These are phyloP conservation scores for Dothidotthia symphoricarpi DNA, from an alignment of 2,329 filamentous ascomycete species.

Conservation along the genomic window DNA sequence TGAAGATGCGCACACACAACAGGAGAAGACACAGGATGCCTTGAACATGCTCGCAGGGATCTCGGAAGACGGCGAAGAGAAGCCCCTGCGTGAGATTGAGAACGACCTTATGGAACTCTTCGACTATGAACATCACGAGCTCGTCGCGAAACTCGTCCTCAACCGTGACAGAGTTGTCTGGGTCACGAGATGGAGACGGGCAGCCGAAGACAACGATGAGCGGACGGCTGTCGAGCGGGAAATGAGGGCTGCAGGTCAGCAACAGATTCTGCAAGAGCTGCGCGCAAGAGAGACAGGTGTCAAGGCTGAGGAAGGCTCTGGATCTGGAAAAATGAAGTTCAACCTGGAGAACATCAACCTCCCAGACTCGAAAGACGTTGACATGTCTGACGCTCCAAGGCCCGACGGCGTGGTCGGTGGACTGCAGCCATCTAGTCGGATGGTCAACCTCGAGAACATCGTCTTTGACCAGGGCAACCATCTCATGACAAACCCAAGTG, in stretches of 20 bases:
- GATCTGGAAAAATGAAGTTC: constrained; percentile 75
- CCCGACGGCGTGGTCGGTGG: constrained; percentile 66
- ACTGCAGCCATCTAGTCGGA: constrained; percentile 79
- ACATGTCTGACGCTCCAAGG: constrained; percentile 42
- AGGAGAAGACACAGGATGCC: constrained; percentile 85
- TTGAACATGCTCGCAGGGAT: constrained; percentile 78
- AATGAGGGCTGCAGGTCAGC: constrained; percentile 85
- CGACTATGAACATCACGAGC: constrained; percentile 92
- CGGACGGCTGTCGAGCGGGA: constrained; percentile 79
- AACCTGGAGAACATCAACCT: constrained; percentile 85
- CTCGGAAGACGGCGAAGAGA: constrained; percentile 74
- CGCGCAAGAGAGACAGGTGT: constrained; percentile 65
- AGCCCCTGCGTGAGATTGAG: constrained; percentile 86
- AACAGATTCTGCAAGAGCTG: constrained; percentile 84
- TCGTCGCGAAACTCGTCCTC: constrained; percentile 85
- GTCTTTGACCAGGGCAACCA: constrained; percentile 98
- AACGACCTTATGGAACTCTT: constrained; percentile 99
- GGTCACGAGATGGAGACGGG: constrained; percentile 83
- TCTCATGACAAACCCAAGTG: constrained; percentile 98
- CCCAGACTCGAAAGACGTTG: constrained; percentile 56
- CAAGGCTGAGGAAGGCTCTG: constrained; percentile 56
- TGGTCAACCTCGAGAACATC: constrained; percentile 93
- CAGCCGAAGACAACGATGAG: constrained; percentile 72
- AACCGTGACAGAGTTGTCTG: constrained; percentile 95
- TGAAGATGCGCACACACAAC: constrained; percentile 85